Evolutionary conservation across 2,329 filamentous ascomycete genomes (phyloP), one percentile per base, ranked within the genome.

Genomic region (Sporothrix variecibatus): DNA sequence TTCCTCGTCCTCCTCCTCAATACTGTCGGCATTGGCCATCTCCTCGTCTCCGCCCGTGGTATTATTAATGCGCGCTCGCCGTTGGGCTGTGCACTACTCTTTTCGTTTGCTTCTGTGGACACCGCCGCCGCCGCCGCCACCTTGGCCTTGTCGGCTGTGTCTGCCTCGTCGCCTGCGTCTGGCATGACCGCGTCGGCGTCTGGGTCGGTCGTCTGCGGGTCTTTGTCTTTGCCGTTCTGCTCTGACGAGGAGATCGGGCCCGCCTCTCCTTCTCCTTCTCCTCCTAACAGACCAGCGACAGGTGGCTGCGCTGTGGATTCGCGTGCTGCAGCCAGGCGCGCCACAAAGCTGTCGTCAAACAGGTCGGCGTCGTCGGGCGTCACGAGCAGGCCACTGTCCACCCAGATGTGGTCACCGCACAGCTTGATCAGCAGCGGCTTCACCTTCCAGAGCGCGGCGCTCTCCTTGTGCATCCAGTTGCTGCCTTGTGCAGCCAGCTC

Each of bases 381-480:
- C 51, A 90, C 82, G 82, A 91, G 87, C 76, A 85, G 83, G 65
- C 86, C 86, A 78, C 89, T 91, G 8, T 89, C 89, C 62, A 87
- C 86, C 90, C 90, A 92, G 17, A 89, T 90, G 76, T 91, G 89
- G 80, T 97, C 94, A 43, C 94, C 94, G 68, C 92, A 90, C 9
- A 96, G 86, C 76, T 89, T 89, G 43, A 91, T 92, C 77, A 94
- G 86, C 70, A 96, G 83, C 77, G 92, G 89, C 80, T 94, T 94
- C 65, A 94, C 90, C 78, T 89, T 90, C 88, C 91, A 93, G 12
- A 95, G 84, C 5, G 91, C 90, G 34, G 86, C 85, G 76, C 92
- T 92, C 80, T 96, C 94, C 79, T 92, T 92, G 74, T 93, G 90
- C 85, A 94, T 89, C 77, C 93, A 91, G 73, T 88, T 86, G 77